Percentiles rank a stretch among this genome's conserved stretches.
Conservation (phyloP, 441 rosid species). For the Adansonia rubrostipa region DNA sequence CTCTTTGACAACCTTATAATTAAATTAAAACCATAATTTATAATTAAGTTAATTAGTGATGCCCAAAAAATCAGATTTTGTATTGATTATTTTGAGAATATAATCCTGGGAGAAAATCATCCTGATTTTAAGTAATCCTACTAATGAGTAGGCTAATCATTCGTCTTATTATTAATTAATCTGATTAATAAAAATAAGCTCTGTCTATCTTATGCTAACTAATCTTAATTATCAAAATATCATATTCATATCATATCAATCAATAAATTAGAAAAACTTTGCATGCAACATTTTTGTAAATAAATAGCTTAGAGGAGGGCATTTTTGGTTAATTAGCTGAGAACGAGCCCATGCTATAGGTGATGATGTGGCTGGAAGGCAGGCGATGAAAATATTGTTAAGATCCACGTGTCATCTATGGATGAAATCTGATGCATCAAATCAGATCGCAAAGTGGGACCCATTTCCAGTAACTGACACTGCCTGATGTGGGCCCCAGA, state of each 20-base stretch:
- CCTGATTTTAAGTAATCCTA: background rate
- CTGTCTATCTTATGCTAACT: background rate
- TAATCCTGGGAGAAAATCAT: no score
- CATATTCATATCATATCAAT: background rate
- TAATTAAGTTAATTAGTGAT: no score
- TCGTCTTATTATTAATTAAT: background rate
- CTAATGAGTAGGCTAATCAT: background rate
- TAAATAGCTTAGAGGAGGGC: background rate
- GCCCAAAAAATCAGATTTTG: no score
- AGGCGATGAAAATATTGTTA: background rate
- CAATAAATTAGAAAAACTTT: background rate
- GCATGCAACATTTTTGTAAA: background rate
- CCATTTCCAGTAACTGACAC: background rate
- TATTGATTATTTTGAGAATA: no score
- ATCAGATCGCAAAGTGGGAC: background rate
- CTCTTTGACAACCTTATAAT: no score
- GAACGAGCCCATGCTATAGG: background rate
- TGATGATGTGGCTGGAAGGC: slow-evolving; percentile 31
- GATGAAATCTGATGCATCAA: no score
- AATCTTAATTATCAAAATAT: background rate
- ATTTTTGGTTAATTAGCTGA: background rate
- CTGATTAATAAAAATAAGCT: background rate
- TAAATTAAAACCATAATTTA: no score
- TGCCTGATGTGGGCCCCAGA: background rate
- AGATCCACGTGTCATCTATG: slow-evolving; percentile 25